Evolutionary conservation across 148 eudicot genomes (phyloP).

Genomic region (Cornus kousa): DNA sequence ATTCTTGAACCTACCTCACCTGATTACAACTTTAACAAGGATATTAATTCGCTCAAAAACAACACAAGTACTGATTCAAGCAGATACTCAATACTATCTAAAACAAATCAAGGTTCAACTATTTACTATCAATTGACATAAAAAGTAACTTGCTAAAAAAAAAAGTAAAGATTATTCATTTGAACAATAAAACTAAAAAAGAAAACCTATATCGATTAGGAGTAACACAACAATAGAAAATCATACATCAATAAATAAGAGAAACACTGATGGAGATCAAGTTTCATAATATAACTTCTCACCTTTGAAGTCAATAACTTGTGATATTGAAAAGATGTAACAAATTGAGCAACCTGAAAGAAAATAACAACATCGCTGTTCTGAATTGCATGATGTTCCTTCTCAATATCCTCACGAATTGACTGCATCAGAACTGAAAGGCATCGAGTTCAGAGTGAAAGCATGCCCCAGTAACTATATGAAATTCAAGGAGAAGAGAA

Average conservation of each 20-base stretch:
- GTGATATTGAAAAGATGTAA: slow-evolving; percentile 74
- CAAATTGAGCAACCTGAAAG: slow-evolving; percentile 88
- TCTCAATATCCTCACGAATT: slow-evolving; percentile 70
- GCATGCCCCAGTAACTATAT: background rate
- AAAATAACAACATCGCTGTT: slow-evolving; percentile 71
- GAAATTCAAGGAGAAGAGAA: background rate
- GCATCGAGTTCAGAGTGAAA: slow-evolving; percentile 19
- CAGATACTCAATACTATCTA: background rate
- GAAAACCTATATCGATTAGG: background rate
- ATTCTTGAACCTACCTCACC: no score
- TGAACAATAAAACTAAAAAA: background rate
- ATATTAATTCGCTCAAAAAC: background rate
- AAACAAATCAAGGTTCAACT: background rate
- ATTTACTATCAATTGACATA: background rate
- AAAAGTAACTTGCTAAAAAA: background rate
- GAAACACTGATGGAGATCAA: background rate
- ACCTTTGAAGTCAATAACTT: slow-evolving; percentile 59
- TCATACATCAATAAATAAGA: background rate
- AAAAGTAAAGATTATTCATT: background rate
- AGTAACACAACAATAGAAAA: background rate
- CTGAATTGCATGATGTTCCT: slow-evolving; percentile 75
- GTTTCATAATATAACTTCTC: slow-evolving; percentile 17
- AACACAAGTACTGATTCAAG: background rate
- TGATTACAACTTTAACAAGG: background rate
- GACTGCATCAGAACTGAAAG: slow-evolving; percentile 86